phyloP scores from a whole-genome alignment of 176 grass and related monocot species.

The sorghum (Sorghum bicolor) region DNA sequence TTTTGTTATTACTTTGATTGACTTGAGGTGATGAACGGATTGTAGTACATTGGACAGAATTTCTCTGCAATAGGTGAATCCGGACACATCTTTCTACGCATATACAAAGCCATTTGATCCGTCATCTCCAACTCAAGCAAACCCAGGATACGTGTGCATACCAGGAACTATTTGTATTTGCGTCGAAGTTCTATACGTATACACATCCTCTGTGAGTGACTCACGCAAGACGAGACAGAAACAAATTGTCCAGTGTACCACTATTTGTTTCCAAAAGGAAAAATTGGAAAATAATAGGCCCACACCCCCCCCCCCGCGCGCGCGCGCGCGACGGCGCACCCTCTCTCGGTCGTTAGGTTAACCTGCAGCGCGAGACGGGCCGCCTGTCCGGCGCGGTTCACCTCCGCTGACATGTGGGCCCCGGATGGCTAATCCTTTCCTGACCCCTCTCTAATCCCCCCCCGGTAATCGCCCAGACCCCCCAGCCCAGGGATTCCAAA shows the following conservation, averaged over 20 bases:
- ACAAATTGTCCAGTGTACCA: no score
- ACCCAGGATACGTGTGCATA: neutral
- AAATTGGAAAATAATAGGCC: neutral
- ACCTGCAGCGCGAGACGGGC: neutral
- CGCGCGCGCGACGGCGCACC: neutral
- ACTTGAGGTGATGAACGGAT: neutral
- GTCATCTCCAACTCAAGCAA: neutral
- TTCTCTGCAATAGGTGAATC: neutral
- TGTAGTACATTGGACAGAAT: neutral
- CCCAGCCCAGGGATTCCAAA: neutral
- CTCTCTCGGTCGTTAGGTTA: neutral
- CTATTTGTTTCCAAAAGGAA: neutral
- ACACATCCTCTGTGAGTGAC: neutral
- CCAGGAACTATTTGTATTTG: neutral
- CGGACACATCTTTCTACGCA: neutral
- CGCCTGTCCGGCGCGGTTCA: neutral
- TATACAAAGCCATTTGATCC: neutral
- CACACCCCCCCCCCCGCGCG: no score
- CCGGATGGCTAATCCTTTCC: neutral
- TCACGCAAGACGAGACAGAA: no score
- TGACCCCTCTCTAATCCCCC: neutral
- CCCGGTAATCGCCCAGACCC: neutral
- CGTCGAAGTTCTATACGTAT: neutral
- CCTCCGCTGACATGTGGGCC: neutral
- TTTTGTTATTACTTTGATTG: neutral